Evolutionary conservation across 148 eudicot genomes (phyloP).

Genomic region (Camellia granthamiana): DNA sequence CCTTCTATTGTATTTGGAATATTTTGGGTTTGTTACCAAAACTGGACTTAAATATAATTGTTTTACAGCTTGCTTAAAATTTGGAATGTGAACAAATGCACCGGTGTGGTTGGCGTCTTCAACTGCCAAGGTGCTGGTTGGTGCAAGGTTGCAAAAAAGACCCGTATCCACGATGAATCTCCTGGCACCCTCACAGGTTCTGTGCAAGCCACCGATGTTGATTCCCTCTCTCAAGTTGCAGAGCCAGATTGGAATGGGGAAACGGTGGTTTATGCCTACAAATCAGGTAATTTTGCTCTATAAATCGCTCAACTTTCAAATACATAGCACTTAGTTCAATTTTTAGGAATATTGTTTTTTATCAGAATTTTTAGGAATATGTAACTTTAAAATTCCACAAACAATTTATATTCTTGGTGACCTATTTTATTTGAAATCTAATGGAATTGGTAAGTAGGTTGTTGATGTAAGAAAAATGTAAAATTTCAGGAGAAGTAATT

Average conservation of each 20-base stretch:
- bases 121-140: conserved; percentile 99
- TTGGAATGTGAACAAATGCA: conserved; percentile 84
- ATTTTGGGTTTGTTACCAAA: not conserved
- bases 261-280: conserved; percentile 50
- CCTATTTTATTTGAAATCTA: too few relatives aligned
- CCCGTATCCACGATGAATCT: conserved; percentile 75
- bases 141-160: conserved; percentile 76
- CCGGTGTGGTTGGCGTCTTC: conserved; percentile 91
- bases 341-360: not conserved
- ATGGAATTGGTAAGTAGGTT: too few relatives aligned
- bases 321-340: not conserved
- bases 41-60: not conserved
- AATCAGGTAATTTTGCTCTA: conserved; percentile 45
- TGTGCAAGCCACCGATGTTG: conserved; percentile 68
- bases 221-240: conserved; percentile 52
- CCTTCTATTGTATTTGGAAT: not conserved
- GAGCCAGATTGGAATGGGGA: conserved; percentile 77
- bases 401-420: not conserved
- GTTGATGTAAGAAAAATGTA: too few relatives aligned
- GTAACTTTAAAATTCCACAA: not conserved
- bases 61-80: conserved; percentile 77
- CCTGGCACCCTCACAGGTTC: conserved; percentile 69
- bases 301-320: not conserved
- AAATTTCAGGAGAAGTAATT: conserved; percentile 52
- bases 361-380: too few relatives aligned